Conservation (phyloP, 2,329 filamentous ascomycete species). For the Dothiorella sarmentorum region DNA sequence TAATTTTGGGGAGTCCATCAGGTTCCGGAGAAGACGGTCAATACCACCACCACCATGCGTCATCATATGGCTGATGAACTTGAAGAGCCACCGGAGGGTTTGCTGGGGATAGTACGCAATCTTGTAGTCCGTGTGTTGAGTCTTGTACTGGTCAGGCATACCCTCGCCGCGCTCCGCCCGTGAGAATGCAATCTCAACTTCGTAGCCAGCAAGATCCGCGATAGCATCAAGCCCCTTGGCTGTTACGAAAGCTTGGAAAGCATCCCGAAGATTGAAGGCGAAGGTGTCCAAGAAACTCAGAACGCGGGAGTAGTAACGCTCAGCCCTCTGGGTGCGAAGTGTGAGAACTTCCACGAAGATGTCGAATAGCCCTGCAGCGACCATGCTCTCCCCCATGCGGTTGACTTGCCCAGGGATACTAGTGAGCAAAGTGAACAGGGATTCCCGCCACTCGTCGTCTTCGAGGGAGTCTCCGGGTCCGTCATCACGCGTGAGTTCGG, state of each 20-base stretch:
- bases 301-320: conserved; percentile 78
- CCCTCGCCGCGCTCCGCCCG: conserved; percentile 67
- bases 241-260: conserved; percentile 77
- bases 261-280: conserved; percentile 79
- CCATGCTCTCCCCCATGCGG: conserved; percentile 76
- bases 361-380: conserved; percentile 83
- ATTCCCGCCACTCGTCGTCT: conserved; percentile 84
- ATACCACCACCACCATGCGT: conserved; percentile 76
- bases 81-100: conserved; percentile 88
- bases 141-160: conserved; percentile 68
- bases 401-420: conserved; percentile 68
- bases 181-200: conserved; percentile 67
- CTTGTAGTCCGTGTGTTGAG: conserved; percentile 83
- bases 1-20: conserved; percentile 88
- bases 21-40: conserved; percentile 83
- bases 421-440: conserved; percentile 81
- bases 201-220: conserved; percentile 77
- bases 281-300: conserved; percentile 85
- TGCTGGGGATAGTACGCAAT: conserved; percentile 93
- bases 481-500: conserved; percentile 62
- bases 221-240: conserved; percentile 86
- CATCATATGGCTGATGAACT: conserved; percentile 96
- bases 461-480: conserved; percentile 24
- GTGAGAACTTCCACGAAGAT: conserved; percentile 86
- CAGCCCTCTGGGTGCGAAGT: conserved; percentile 75